A percentile compares a stretch with the other conserved stretches of the same genome.
phyloP scores from a whole-genome alignment of 2,329 filamentous ascomycete genomes.

The Claviceps fusiformis region DNA sequence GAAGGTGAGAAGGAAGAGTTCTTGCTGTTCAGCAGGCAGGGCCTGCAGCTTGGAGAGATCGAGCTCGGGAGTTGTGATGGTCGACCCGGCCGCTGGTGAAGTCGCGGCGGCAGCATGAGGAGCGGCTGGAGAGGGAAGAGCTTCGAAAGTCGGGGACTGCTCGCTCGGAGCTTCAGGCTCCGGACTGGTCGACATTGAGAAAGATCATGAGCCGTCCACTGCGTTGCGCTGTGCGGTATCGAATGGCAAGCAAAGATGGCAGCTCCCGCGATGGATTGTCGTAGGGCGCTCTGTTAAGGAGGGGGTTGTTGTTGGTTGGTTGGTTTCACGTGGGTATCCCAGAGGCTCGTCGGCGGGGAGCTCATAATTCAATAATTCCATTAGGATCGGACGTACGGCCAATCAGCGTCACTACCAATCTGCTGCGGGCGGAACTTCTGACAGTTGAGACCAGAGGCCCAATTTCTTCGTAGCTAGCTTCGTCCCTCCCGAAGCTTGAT shows the following conservation, averaged over 20 bases:
- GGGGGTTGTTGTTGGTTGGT: too few relatives aligned
- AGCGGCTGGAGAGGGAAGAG: not conserved
- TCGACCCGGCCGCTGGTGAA: constrained; percentile 18
- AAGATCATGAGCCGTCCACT: not conserved
- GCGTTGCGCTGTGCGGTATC: not conserved
- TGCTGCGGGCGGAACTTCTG: too few relatives aligned
- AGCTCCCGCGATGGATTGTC: not conserved
- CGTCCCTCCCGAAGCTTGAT: not conserved
- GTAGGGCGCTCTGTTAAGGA: not conserved
- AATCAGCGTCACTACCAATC: not conserved
- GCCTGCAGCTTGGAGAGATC: constrained; percentile 81
- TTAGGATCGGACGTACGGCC: not conserved
- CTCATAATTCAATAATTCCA: not conserved
- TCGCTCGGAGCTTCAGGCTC: constrained; percentile 20
- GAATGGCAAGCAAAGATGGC: not conserved
- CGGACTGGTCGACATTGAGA: constrained; percentile 23
- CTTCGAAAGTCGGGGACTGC: constrained; percentile 5
- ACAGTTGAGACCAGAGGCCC: not conserved
- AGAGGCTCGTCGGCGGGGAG: not conserved
- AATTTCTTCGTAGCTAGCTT: not conserved
- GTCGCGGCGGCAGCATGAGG: constrained; percentile 7
- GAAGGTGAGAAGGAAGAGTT: constrained; percentile 83
- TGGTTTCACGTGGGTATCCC: not conserved
- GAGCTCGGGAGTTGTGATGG: constrained; percentile 57
- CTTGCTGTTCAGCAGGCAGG: constrained; percentile 86